Evolutionary conservation across 805 yeast genomes (phyloP), one percentile per base, ranked within the genome.

Genomic region (Torulaspora maleeae): DNA sequence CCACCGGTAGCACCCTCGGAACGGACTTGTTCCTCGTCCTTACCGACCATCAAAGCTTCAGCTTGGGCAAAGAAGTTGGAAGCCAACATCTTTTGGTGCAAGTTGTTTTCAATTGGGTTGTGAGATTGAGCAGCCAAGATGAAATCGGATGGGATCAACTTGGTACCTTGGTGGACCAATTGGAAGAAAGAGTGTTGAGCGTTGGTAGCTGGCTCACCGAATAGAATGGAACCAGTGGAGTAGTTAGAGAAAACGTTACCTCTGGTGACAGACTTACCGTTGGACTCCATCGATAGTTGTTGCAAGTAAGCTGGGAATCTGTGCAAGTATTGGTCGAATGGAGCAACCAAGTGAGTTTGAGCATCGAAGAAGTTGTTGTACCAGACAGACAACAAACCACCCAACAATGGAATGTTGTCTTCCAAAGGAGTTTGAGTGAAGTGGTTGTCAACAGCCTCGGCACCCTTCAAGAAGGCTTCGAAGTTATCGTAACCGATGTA

Each of bases 181-280:
- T 93, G 99, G 91, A 93, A 93, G 85, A 93, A 93, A 27, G 97
- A 90, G 74, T 93, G 99, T 76, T 93, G 99, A 45, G 99, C 95
- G 70, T 93, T 93, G 49, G 99, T 93, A 53, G 96, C 93, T 65
- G 99, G 98, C 76, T 93, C 99, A 65, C 99, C 99, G 63, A 93
- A 93, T 61, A 93, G 75, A 53, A 93, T 88, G 50, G 95, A 77
- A 59, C 99, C 99, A 39, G 98, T 91, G 63, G 93, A 89, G 78
- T 93, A 93, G 75, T 82, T 80, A 66, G 95, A 88, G 75, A 83
- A 89, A 55, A 79, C 82, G 65, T 88, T 86, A 62, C 87, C 89
- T 72, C 97, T 84, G 61, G 95, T 85, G 58, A 93, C 97, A 38
- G 95, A 83, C 75, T 93, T 93, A 76, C 99, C 99, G 75, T 93